These are phyloP conservation scores for Tylopilus sp. DNA, from an alignment of 1,284 basidiomycete species.

Conservation along the genomic window DNA sequence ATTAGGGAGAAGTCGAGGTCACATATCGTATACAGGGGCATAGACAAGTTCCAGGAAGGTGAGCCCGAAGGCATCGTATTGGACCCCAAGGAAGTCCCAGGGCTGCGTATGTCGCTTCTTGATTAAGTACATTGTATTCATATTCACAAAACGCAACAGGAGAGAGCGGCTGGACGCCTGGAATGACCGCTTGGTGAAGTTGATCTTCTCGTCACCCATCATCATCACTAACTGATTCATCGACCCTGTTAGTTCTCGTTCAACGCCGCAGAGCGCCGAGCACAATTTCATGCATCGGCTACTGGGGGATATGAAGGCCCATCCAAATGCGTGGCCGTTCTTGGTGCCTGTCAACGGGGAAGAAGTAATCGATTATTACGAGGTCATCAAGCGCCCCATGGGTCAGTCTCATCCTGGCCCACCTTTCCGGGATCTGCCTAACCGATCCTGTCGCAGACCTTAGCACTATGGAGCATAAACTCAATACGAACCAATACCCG, in stretches of 20 bases:
- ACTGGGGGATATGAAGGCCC: conserved; percentile 76
- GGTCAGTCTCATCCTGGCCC: conserved; percentile 48
- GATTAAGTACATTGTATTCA: conserved; percentile 1
- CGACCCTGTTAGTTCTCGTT: conserved; percentile 34
- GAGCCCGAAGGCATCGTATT: conserved; percentile 44
- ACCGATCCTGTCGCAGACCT: conserved; percentile 52
- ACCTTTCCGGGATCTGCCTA: background rate
- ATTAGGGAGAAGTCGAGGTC: conserved; percentile 86
- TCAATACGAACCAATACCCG: conserved; percentile 77
- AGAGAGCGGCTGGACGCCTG: conserved; percentile 91
- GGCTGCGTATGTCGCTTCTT: conserved; percentile 56
- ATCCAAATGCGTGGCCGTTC: conserved; percentile 88
- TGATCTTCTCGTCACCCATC: background rate
- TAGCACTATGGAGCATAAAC: conserved; percentile 87
- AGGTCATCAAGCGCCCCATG: conserved; percentile 90
- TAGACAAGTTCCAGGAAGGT: conserved; percentile 72
- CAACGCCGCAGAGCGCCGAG: conserved; percentile 52
- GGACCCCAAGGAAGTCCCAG: conserved; percentile 77
- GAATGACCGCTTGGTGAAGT: conserved; percentile 73
- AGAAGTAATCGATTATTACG: conserved; percentile 89
- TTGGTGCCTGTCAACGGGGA: conserved; percentile 73
- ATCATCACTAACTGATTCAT: background rate
- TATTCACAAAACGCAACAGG: conserved; percentile 39
- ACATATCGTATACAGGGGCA: conserved; percentile 81
- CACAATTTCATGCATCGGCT: conserved; percentile 76